A percentile compares a stretch with the other conserved stretches of the same genome.
Conservation (phyloP, 23 red algal genomes). For the Chondrus crispus region DNA sequence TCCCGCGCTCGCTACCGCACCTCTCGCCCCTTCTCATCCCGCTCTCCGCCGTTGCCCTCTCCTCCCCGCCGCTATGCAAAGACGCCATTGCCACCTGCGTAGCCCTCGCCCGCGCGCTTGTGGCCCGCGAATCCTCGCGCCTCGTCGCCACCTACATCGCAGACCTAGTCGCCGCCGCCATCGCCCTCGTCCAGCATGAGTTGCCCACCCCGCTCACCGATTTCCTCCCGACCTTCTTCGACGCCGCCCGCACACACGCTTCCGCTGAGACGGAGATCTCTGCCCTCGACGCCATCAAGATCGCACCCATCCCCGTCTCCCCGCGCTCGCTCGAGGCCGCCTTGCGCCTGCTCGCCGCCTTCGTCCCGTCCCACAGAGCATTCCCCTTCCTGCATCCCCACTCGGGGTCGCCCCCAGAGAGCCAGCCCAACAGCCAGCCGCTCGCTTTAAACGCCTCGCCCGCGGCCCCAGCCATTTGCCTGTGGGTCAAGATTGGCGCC, state of each 20-base stretch:
- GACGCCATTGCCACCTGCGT: conserved; percentile 14
- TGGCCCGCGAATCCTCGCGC: neutral
- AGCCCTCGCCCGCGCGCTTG: conserved; percentile 2
- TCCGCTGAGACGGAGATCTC: neutral
- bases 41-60: conserved; percentile 30
- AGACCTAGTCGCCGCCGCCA: conserved; percentile 5
- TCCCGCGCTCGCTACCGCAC: neutral
- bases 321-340: neutral
- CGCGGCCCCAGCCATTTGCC: neutral
- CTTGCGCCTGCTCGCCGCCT: conserved; percentile 30
- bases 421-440: neutral
- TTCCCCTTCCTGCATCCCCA: neutral
- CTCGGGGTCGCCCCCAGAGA: too few relatives aligned
- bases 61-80: neutral
- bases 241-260: neutral
- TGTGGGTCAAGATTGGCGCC: conserved; percentile 29
- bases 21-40: conserved; percentile 5
- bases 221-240: neutral
- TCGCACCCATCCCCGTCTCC: neutral
- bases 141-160: conserved; percentile 2
- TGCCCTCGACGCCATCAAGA: neutral
- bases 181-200: neutral
- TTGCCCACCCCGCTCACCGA: neutral
- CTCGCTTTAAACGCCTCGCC: neutral
- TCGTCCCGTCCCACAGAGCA: conserved; percentile 24